These are phyloP conservation scores for Ramalina intermedia DNA, from an alignment of 495 filamentous ascomycete genomes.

Conservation along the genomic window DNA sequence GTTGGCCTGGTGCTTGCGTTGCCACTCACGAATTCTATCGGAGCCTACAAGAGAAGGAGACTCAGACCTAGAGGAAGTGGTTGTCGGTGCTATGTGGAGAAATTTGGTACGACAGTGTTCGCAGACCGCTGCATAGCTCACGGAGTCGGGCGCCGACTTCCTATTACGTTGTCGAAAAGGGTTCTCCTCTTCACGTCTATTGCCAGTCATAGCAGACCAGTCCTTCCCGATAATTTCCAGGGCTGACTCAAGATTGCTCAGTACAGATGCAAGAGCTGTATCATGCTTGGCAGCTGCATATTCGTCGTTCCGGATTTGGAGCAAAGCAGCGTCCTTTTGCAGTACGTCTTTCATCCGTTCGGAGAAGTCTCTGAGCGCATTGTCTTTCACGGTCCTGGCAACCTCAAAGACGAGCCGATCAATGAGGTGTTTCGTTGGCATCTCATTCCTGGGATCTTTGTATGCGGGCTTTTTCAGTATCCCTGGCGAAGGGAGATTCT, in stretches of 20 bases:
- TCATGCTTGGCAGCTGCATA: conserved; percentile 18
- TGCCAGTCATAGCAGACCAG: conserved; percentile 4
- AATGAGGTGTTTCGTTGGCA: conserved; percentile 43
- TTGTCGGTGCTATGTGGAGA: conserved; percentile 12
- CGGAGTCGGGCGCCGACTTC: conserved; percentile 1
- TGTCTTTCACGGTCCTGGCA: conserved; percentile 34
- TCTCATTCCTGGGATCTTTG: conserved; percentile 26
- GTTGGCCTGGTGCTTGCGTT: conserved; percentile 25
- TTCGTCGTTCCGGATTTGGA: conserved; percentile 26
- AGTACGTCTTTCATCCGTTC: conserved; percentile 18
- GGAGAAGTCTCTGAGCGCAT: conserved; percentile 34
- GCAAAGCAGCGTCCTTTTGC: conserved; percentile 35
- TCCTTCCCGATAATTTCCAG: conserved; percentile 6
- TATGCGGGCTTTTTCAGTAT: conserved; percentile 21
- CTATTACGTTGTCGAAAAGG: conserved; percentile 7
- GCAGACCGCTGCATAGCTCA: conserved; percentile 4
- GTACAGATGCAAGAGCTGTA: conserved; percentile 13
- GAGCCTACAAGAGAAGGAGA: conserved; percentile 9
- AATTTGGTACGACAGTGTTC: conserved; percentile 9
- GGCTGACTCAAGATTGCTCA: conserved; percentile 13
- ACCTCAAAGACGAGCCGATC: conserved; percentile 60
- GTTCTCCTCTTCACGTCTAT: conserved; percentile 9
- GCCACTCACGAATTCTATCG: conserved; percentile 29
- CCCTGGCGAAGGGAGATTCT: conserved; percentile 18
- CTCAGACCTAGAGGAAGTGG: conserved; percentile 14